These are phyloP conservation scores for Amoeboaphelidium occidentale DNA, from an alignment of 371 early-diverging fungal genomes.

Conservation along the genomic window DNA sequence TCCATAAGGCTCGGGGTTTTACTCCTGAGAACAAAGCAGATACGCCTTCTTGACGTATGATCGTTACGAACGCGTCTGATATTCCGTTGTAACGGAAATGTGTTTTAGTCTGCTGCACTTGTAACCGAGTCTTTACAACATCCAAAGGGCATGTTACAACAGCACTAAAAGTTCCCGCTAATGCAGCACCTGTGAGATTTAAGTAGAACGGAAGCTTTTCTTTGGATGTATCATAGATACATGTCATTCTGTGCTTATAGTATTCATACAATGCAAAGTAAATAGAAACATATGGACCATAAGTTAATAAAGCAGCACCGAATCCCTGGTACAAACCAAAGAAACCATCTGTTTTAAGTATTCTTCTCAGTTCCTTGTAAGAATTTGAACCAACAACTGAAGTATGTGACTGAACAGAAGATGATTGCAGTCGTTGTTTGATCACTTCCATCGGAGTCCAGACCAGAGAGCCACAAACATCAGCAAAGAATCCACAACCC, in stretches of 20 bases:
- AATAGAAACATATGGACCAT: neutral
- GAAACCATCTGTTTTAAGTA: too few species aligned
- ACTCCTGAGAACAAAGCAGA: neutral
- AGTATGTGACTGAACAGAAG: neutral
- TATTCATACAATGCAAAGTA: neutral
- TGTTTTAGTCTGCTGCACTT: slow-evolving; percentile 17
- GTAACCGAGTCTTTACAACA: slow-evolving; percentile 66
- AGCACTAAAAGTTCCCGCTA: slow-evolving; percentile 38
- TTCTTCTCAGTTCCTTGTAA: neutral
- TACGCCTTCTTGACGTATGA: neutral
- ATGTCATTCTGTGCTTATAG: neutral
- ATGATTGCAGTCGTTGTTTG: neutral
- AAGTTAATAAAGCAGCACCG: neutral
- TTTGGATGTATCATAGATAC: neutral
- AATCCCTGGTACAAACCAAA: neutral
- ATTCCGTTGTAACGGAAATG: neutral
- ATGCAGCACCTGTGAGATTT: neutral
- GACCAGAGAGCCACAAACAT: neutral
- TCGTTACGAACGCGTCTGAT: too few species aligned
- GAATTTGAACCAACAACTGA: neutral
- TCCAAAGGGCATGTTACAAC: slow-evolving; percentile 64
- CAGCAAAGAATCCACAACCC: neutral
- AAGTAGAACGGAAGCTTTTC: neutral
- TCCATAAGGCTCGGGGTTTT: neutral
- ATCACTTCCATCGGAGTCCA: neutral